Evolutionary conservation across 129 eudicot genomes (phyloP), one percentile per base, ranked within the genome.

Genomic region (Artemisia argyi): DNA sequence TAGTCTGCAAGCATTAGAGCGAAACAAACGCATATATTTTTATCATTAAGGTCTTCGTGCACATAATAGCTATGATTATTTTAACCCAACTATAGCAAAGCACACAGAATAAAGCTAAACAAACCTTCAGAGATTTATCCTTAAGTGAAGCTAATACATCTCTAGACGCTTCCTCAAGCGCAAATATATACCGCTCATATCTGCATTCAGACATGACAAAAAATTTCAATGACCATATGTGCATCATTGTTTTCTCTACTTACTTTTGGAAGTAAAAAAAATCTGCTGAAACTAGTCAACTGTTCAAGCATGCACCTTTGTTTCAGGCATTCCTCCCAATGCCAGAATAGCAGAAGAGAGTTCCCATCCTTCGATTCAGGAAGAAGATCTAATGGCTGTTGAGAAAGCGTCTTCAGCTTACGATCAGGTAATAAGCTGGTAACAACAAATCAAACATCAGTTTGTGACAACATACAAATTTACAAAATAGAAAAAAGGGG

Each of bases 271-370:
- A 60, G 19, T 16, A n/a, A 61, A 15, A 48, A 15, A 17, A 10
- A 61, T 30, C 16, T 53, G 15, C 18, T 11, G 14, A 13, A 61
- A 53, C 15, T 49, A 68, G 22, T n/a, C 61, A 50, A n/a, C 9
- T 69, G 24, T 48, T 73, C n/a, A 63, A 47, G 35, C 49, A 57
- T 81, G 66, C 65, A 95, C 99, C 97, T 95, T 67, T 84, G 85
- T 69, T 95, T 95, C 73, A 95, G 73, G 71, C 94, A 95, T 51
- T 95, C 94, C 82, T 95, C 99, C 99, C 99, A 95, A 77, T 95
- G 76, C 99, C 99, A 95, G 47, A 88, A 86, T 3, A 95, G 88
- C 66, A 95, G 77, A 28, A 95, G 96, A 28, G 97, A 86, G 47
- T 90, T 50, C 22, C 97, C 96, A 76, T 95, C 99, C 75, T 88